These are phyloP conservation scores for Aspergillaceae sp. DNA, from an alignment of 2,329 filamentous ascomycete genomes.

Conservation along the genomic window DNA sequence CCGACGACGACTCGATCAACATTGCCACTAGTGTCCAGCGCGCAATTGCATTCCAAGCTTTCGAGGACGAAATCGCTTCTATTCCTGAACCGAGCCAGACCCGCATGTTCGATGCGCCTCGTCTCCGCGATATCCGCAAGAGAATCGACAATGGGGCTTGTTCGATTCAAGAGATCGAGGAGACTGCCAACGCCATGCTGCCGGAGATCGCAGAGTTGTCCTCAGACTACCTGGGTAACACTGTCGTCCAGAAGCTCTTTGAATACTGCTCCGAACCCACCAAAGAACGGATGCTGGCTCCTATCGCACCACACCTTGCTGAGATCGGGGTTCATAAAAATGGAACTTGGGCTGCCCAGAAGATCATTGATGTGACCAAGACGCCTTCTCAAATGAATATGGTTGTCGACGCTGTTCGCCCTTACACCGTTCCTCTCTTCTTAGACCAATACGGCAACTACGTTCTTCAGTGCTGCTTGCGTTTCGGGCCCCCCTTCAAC, in stretches of 20 bases:
- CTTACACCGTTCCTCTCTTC: conserved; percentile 85
- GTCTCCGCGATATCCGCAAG: conserved; percentile 91
- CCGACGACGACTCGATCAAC: conserved; percentile 63
- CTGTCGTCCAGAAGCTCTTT: conserved; percentile 98
- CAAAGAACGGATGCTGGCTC: conserved; percentile 80
- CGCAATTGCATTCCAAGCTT: conserved; percentile 65
- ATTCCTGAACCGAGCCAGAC: conserved; percentile 82
- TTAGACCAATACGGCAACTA: conserved; percentile 98
- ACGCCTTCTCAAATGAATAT: conserved; percentile 70
- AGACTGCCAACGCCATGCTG: conserved; percentile 86
- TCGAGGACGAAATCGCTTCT: conserved; percentile 76
- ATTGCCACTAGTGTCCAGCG: conserved; percentile 67
- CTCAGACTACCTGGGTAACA: conserved; percentile 96
- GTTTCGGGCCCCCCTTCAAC: conserved; percentile 81
- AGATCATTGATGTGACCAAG: conserved; percentile 95
- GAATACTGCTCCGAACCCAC: conserved; percentile 87
- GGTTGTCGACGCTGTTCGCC: conserved; percentile 74
- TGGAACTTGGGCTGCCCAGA: conserved; percentile 97
- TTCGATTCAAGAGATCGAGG: conserved; percentile 79
- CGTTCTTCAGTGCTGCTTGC: conserved; percentile 89
- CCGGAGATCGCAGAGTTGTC: conserved; percentile 91
- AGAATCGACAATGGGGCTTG: conserved; percentile 92
- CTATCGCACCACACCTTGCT: conserved; percentile 84
- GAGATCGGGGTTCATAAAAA: conserved; percentile 99
- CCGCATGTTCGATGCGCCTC: conserved; percentile 84